A percentile compares a stretch with the other conserved stretches of the same genome.
phyloP scores from a whole-genome alignment of 169 alveolate genomes.

The Plasmodium cynomolgi region DNA sequence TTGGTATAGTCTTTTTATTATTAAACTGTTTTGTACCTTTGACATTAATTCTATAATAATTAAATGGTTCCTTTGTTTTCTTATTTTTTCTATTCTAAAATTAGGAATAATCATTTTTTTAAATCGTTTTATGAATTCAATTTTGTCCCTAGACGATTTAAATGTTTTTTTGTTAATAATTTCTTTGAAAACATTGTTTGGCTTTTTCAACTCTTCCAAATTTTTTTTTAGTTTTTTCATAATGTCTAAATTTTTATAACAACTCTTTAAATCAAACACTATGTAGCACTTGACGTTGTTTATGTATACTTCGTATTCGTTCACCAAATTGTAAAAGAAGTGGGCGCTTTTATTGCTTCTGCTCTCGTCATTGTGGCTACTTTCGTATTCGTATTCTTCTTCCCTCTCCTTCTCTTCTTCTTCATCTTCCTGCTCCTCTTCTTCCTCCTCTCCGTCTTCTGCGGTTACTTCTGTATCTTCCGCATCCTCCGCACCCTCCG shows the following conservation, averaged over 20 bases:
- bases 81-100: slow-evolving; percentile 60
- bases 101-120: slow-evolving; percentile 61
- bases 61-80: slow-evolving; percentile 60
- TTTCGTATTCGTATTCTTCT: slow-evolving; percentile 3
- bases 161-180: slow-evolving; percentile 54
- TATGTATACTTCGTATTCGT: slow-evolving; percentile 46
- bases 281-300: slow-evolving; percentile 42
- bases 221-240: slow-evolving; percentile 57
- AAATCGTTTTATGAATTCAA: slow-evolving; percentile 52
- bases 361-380: slow-evolving; percentile 24
- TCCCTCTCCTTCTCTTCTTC: neutral
- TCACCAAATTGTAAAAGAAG: slow-evolving; percentile 27
- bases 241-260: slow-evolving; percentile 39
- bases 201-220: slow-evolving; percentile 53
- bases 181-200: slow-evolving; percentile 49
- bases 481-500: neutral
- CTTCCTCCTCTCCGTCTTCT: neutral
- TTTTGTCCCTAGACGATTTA: slow-evolving; percentile 53
- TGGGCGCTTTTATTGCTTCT: neutral
- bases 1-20: slow-evolving; percentile 46
- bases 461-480: neutral
- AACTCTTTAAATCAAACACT: slow-evolving; percentile 51
- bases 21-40: slow-evolving; percentile 60
- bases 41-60: slow-evolving; percentile 64
- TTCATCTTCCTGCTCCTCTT: neutral